Base-by-base conservation (phyloP, 2,329 filamentous ascomycete species). In the Aspergillus chevalieri region DNA sequence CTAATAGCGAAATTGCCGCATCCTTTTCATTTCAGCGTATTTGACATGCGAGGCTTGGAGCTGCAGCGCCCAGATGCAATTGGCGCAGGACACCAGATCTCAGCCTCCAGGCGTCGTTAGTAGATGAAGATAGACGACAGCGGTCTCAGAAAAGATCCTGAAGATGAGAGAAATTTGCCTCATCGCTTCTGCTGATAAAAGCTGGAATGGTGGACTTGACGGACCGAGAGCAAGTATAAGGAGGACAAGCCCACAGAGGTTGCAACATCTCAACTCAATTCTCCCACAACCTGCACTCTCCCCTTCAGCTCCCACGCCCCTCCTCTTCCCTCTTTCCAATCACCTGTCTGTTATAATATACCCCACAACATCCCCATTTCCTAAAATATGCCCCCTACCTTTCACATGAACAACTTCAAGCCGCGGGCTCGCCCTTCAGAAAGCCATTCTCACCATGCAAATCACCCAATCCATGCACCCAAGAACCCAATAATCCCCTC, bases 21-120 rank as follows among this genome's bases (percentile, higher is more conserved):
- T 44, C 14, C 43, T 19, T 44, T 44, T 17, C 8, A 44, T 33
- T 44, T 33, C 24, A 19, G 43, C 24, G 26, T 28, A 30, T 47
- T 44, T 47, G 45, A 47, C 44, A 51, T 41, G 44, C 41, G 49
- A 47, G 49, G 49, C n/a, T 51, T 44, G 49, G 49, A 51, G 49
- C 10, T 51, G 45, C 34, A 47, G 43, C 24, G 14, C 39, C 45
- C n/a, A 33, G 41, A 51, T 51, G 38, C 47, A 44, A 52, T 52
- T 52, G 44, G 50, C 44, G 39, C 44, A 53, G 46, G 52, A 38
- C 46, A 51, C 45, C 42, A 17, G 51, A 51, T 49, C 34, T 51
- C 46, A 33, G 46, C 41, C 21, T 41, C 33, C 46, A 47, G 49
- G 49, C 46, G 42, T 39, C 26, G 36, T 49, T 51, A 28, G 21